Evolutionary conservation across 2,329 filamentous ascomycete species (phyloP).

Genomic region (Achaetomium macrosporum): DNA sequence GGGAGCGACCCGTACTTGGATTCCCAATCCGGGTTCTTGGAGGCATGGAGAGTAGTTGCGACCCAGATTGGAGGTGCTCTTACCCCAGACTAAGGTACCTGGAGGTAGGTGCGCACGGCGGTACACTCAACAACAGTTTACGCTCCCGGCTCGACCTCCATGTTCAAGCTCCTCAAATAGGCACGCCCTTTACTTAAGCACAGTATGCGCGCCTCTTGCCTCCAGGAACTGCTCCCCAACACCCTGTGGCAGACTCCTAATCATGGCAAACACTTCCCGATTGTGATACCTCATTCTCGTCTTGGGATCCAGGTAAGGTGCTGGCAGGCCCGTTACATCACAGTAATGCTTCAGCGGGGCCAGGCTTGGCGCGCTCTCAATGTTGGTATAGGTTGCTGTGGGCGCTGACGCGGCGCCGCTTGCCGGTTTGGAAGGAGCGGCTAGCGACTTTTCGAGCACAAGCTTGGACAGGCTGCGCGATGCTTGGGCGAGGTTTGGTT

Average conservation of each 20-base stretch:
- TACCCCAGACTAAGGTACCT: not conserved
- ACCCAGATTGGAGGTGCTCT: not conserved
- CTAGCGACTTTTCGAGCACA: slow-evolving; percentile 65
- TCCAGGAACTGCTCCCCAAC: slow-evolving; percentile 85
- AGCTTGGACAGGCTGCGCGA: slow-evolving; percentile 80
- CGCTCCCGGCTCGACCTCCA: not conserved
- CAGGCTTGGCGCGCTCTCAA: slow-evolving; percentile 82
- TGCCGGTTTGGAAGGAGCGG: slow-evolving; percentile 41
- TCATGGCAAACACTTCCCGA: slow-evolving; percentile 80
- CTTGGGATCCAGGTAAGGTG: slow-evolving; percentile 91
- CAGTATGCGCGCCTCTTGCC: slow-evolving; percentile 83
- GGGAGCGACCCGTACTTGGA: not conserved
- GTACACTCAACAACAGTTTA: too few species aligned
- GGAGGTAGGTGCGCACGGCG: not conserved
- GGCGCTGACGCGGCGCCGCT: slow-evolving; percentile 49
- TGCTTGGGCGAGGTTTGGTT: slow-evolving; percentile 78
- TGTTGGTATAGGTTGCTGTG: slow-evolving; percentile 87
- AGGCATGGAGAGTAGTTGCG: not conserved
- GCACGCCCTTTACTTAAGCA: slow-evolving; percentile 66
- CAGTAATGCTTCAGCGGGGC: slow-evolving; percentile 85
- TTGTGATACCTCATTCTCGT: slow-evolving; percentile 89
- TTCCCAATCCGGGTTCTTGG: not conserved
- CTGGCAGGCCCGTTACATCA: slow-evolving; percentile 89
- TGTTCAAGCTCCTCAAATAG: not conserved
- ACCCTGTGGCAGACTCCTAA: slow-evolving; percentile 74